These are phyloP conservation scores for Ustilago hordei DNA, from an alignment of 1,284 basidiomycete species.

Conservation along the genomic window DNA sequence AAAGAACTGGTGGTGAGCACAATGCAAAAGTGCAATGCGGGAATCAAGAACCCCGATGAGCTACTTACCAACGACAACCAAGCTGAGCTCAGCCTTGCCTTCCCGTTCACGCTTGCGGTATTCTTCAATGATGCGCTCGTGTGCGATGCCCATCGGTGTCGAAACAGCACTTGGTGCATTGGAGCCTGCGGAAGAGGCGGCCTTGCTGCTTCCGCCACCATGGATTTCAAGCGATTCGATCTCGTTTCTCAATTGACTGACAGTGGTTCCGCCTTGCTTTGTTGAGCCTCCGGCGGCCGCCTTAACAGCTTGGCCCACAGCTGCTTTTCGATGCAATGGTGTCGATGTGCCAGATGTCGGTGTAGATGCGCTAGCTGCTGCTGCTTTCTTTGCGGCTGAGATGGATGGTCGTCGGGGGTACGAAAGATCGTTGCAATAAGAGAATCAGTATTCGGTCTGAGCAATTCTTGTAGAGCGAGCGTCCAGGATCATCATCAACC, in stretches of 20 bases:
- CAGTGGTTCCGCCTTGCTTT: conserved; percentile 70
- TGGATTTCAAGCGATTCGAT: conserved; percentile 56
- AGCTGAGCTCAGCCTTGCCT: conserved; percentile 80
- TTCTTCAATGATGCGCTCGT: conserved; percentile 87
- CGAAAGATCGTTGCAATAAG: not conserved
- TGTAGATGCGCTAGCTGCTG: conserved; percentile 37
- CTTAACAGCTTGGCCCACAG: conserved; percentile 48
- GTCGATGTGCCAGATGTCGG: conserved; percentile 50
- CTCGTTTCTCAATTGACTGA: conserved; percentile 60
- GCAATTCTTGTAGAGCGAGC: not conserved
- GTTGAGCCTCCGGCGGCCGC: conserved; percentile 41
- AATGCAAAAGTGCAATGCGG: not conserved
- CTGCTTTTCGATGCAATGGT: conserved; percentile 46
- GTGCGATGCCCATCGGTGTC: conserved; percentile 77
- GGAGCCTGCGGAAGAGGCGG: conserved; percentile 42
- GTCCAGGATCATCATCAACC: not conserved
- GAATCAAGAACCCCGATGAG: not conserved
- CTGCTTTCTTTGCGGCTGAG: conserved; percentile 46
- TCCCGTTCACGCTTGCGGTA: conserved; percentile 76
- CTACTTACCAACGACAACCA: conserved; percentile 89
- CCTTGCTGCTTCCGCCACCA: conserved; percentile 38
- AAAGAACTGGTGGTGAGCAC: not conserved
- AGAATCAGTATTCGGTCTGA: conserved; percentile 6
- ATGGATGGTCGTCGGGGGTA: not conserved
- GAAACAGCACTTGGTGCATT: conserved; percentile 70